Evolutionary conservation across 805 yeast species (phyloP), one percentile per base, ranked within the genome.

Genomic region (Metschnikowia matae): DNA sequence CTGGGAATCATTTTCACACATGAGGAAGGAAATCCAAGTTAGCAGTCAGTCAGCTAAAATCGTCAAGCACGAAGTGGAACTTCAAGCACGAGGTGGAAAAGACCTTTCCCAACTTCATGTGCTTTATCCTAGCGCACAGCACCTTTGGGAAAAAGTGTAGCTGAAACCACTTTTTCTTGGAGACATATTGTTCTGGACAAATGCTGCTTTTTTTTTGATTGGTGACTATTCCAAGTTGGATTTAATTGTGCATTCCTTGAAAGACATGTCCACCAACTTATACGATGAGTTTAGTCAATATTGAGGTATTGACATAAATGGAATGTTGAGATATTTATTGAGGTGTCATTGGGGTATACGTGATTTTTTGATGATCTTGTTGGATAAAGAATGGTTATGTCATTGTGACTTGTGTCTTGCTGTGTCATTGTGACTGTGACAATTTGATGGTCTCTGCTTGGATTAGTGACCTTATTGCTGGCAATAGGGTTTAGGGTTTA

Each of bases 111-210:
- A 21, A 21, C 23, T 6, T 21, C 23, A 5, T 21, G 23, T 21
- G 23, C 81, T 92, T 89, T 26, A 84, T 94, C 21, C 69, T 87
- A 11, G 91, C 96, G 3, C 77, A 89, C 36, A 79, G 85, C 48
- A 92, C 99, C 1, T 74, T 94, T 34, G 99, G 98, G 99, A 94
- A 71, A 86, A 88, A 63, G 84, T 87, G 31, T 94, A 83, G 63
- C 79, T 78, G 62, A 84, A 82, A 64, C 96, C 99, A 6, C 74
- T 94, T 45, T 94, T 96, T 3, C 94, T 94, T 69, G 98, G 97
- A 40, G 99, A 98, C 23, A 94, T 94, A 66, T 83, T 97, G 0
- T 68, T 94, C 20, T 94, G 99, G 99, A 94, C 99, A 2, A 88
- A 88, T 94, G 69, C 84, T 83, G 20, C 71, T 90, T 44, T 71